These are phyloP conservation scores for Tulasnella sp. DNA, from an alignment of 768 basidiomycete genomes.

Conservation along the genomic window DNA sequence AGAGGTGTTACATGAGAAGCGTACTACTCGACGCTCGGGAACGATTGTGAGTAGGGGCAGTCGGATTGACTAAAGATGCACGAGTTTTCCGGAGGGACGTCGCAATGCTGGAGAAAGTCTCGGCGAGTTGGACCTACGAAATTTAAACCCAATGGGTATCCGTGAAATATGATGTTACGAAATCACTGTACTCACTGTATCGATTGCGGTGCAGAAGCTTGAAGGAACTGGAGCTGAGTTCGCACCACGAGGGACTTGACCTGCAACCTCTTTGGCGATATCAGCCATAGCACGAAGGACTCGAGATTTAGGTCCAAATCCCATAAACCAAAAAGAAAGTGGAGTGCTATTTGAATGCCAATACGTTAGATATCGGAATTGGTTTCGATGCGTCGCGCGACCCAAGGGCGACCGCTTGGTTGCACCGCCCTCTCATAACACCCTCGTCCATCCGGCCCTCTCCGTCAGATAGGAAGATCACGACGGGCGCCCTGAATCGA, in stretches of 20 bases:
- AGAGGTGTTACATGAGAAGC: not conserved
- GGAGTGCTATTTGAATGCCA: slow-evolving; percentile 41
- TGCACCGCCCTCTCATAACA: slow-evolving; percentile 43
- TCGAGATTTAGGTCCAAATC: slow-evolving; percentile 42
- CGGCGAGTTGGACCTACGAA: slow-evolving; percentile 48
- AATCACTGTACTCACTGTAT: slow-evolving; percentile 25
- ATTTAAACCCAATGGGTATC: not conserved
- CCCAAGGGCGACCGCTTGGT: slow-evolving; percentile 45
- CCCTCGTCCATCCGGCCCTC: slow-evolving; percentile 42
- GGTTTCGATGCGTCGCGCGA: slow-evolving; percentile 33
- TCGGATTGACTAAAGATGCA: not conserved
- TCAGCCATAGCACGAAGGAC: slow-evolving; percentile 50
- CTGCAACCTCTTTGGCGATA: slow-evolving; percentile 45
- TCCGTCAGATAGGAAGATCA: slow-evolving; percentile 58
- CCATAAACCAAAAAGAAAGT: slow-evolving; percentile 57
- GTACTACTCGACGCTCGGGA: not conserved
- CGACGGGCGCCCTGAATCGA: slow-evolving; percentile 42
- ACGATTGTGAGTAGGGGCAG: not conserved
- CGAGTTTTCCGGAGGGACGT: slow-evolving; percentile 1
- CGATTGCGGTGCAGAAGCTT: slow-evolving; percentile 38
- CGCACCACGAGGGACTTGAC: slow-evolving; percentile 42
- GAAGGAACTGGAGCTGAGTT: slow-evolving; percentile 37
- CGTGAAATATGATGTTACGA: too few relatives aligned
- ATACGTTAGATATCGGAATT: not conserved
- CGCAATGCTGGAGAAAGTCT: slow-evolving; percentile 47